Base-by-base conservation (phyloP, 106 monocot genomes). In the Allium sativum region DNA sequence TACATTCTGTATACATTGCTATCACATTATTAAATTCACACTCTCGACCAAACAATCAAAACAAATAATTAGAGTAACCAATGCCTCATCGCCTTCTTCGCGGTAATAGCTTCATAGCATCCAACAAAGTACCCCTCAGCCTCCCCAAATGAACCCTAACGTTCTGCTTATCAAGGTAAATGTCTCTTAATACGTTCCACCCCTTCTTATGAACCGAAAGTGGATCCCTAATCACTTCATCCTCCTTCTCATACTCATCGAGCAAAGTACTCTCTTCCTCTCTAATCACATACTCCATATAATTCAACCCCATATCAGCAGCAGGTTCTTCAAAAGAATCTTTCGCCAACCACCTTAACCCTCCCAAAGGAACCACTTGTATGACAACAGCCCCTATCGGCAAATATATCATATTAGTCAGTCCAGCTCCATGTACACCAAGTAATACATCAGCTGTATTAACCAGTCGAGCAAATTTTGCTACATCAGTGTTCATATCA, bases 391-490 rank as follows among this genome's bases (percentile, higher is more conserved):
- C 91, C 0, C 73, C 75, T 7, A 66, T 60, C 0, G 91, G 86
- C 46, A 91, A 68, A 74, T 80, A 91, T 58, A 91, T 64, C 80
- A 91, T 78, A 72, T 91, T 86, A 12, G 91, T 86, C 14, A 91
- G 80, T 56, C 86, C 91, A 0, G 86, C 79, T 3, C 86, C 91
- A 43, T 86, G 80, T 4, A 81, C 86, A 10, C 82, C 91, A 3
- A 91, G 10, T 82, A 86, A 63, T 47, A 91, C 91, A 58, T 91
- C 91, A n/a, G 83, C 83, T 0, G 78, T 75, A 57, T 91, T 91
- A 59, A 86, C 91, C 65, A 86, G 62, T 52, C 76, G 62, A 4
- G 83, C 86, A 42, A 86, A 86, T 56, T 81, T 66, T 12, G 60
- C 42, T n/a, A 82, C 19, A 44, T 80, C 75, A 6, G 78, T 70